A percentile compares a stretch with the other conserved stretches of the same genome.
Conservation (phyloP, 495 filamentous ascomycete species). For the Thozetella sp. region DNA sequence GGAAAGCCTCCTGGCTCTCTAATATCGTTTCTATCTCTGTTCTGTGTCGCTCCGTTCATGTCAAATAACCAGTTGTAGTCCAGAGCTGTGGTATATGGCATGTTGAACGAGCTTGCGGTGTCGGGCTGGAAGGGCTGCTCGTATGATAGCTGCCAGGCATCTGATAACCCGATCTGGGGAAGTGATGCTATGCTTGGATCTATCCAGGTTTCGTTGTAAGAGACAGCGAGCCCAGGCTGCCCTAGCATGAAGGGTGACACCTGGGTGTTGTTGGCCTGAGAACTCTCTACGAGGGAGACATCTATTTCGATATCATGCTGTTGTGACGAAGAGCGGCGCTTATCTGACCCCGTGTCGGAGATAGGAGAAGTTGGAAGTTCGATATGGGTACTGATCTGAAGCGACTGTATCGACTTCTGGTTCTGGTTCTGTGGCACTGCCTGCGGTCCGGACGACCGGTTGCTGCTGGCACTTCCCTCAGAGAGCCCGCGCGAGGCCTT, state of each 20-base stretch:
- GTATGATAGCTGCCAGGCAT: slow-evolving; percentile 13
- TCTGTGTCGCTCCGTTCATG: slow-evolving; percentile 9
- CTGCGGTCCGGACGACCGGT: no score
- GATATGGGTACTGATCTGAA: neutral
- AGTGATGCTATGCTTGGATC: neutral
- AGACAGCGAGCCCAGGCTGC: neutral
- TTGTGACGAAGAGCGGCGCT: neutral
- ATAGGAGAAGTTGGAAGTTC: neutral
- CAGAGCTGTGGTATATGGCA: slow-evolving; percentile 55
- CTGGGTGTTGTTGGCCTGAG: neutral
- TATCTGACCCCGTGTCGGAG: neutral
- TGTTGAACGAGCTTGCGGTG: slow-evolving; percentile 55
- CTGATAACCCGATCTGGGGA: neutral
- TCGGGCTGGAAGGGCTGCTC: slow-evolving; percentile 42
- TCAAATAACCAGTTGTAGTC: slow-evolving; percentile 63
- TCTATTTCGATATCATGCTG: neutral
- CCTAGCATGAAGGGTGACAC: neutral
- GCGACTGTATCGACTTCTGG: no score
- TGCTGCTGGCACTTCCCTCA: neutral
- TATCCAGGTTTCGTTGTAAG: neutral
- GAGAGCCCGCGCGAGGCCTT: neutral
- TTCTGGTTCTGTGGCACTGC: no score
- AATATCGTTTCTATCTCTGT: neutral
- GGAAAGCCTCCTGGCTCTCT: neutral
- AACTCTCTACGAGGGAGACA: neutral